Percentiles rank a stretch among this genome's conserved stretches.
These are phyloP conservation scores for Salvia rosmarinus DNA, from an alignment of 257 asterid genomes.

Conservation along the genomic window DNA sequence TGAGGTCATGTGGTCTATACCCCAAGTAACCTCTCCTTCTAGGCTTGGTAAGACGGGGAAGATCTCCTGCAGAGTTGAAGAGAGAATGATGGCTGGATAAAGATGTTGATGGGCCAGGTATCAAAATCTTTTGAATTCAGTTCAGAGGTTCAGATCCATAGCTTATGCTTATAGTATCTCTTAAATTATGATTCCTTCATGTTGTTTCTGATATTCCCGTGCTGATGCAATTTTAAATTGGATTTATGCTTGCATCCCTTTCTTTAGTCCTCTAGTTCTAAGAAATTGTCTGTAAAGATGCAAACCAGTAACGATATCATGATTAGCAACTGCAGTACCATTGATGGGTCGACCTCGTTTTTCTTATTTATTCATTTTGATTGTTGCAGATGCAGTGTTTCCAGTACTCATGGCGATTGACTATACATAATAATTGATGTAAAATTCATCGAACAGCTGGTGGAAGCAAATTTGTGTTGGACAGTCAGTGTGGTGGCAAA, in stretches of 20 bases:
- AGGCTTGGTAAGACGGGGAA: conserved; percentile 16
- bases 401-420: conserved; percentile 8
- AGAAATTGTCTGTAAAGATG: not conserved
- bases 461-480: conserved; percentile 8
- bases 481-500: conserved; percentile 8
- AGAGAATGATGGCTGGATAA: conserved; percentile 29
- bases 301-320: not conserved
- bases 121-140: not conserved
- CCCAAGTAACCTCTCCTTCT: conserved; percentile 11
- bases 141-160: conserved; percentile 9
- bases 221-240: not conserved
- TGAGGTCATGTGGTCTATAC: not conserved
- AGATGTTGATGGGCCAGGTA: conserved; percentile 36
- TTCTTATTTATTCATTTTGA: not conserved
- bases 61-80: conserved; percentile 27
- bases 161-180: conserved; percentile 11
- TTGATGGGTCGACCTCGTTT: not conserved
- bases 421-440: not conserved
- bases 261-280: not conserved
- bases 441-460: conserved; percentile 11
- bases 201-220: not conserved
- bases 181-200: not conserved
- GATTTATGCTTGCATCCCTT: not conserved
- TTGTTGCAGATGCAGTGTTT: conserved; percentile 34
- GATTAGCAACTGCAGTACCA: conserved; percentile 5